Conservation (phyloP, 2,329 filamentous ascomycete species). For the Trichoderma breve region DNA sequence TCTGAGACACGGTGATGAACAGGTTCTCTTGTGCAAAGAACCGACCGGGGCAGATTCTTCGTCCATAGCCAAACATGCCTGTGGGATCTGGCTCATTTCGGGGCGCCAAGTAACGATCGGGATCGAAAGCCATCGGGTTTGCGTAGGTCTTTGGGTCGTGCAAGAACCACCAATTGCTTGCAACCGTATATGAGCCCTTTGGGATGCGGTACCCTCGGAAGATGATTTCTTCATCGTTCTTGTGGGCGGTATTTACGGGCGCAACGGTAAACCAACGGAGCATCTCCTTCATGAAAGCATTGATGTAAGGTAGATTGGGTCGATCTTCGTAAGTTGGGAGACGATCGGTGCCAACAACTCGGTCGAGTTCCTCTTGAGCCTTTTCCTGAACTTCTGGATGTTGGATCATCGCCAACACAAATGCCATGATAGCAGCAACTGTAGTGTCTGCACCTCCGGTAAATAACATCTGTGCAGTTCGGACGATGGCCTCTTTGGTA, state of each 20-base stretch:
- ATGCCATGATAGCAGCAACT: neutral
- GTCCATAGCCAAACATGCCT: conserved; percentile 36
- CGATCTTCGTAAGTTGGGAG: neutral
- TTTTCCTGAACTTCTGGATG: neutral
- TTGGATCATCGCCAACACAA: neutral
- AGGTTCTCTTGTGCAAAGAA: conserved; percentile 33
- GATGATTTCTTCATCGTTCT: neutral
- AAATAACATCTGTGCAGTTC: neutral
- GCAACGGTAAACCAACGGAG: conserved; percentile 22
- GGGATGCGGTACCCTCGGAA: conserved; percentile 1
- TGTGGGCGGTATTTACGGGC: neutral
- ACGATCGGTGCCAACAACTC: neutral
- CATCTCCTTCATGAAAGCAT: conserved; percentile 27
- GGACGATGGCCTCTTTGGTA: neutral
- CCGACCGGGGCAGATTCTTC: conserved; percentile 37
- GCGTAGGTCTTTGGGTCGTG: neutral
- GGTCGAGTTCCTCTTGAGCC: neutral
- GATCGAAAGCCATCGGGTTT: neutral
- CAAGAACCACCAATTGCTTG: neutral
- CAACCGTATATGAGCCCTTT: neutral
- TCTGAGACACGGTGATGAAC: conserved; percentile 37
- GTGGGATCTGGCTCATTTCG: conserved; percentile 1
- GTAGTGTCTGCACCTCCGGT: neutral
- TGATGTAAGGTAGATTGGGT: conserved; percentile 23
- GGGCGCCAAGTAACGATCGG: conserved; percentile 7